These are phyloP conservation scores for Stachybotrys echinatus DNA, from an alignment of 2,329 filamentous ascomycete genomes.

Conservation along the genomic window DNA sequence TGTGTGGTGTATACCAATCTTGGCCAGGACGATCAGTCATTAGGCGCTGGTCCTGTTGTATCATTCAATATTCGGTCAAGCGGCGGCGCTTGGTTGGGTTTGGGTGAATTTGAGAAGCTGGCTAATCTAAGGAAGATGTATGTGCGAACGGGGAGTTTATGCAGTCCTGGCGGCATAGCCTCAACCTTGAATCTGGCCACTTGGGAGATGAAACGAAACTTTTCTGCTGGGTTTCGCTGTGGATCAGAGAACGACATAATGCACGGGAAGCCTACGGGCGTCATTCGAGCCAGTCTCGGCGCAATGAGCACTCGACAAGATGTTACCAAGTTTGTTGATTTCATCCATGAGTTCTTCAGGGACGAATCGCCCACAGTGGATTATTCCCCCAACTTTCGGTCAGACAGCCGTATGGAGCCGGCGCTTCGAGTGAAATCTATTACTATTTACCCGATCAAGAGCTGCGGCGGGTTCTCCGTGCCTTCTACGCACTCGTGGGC, in stretches of 20 bases:
- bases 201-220: conserved; percentile 80
- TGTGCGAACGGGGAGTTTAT: conserved; percentile 81
- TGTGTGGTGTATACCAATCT: conserved; percentile 58
- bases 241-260: conserved; percentile 78
- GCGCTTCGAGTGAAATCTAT: conserved; percentile 50
- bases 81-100: conserved; percentile 68
- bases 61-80: conserved; percentile 77
- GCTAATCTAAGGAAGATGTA: conserved; percentile 75
- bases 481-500: conserved; percentile 64
- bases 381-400: not conserved
- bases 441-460: conserved; percentile 88
- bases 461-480: conserved; percentile 75
- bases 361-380: conserved; percentile 6
- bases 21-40: conserved; percentile 16
- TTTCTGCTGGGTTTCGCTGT: conserved; percentile 78
- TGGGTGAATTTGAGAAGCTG: conserved; percentile 82
- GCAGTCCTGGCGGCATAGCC: conserved; percentile 85
- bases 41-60: conserved; percentile 65
- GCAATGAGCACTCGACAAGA: conserved; percentile 82
- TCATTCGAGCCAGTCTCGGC: conserved; percentile 79
- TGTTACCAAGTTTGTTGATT: conserved; percentile 64
- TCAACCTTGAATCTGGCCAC: conserved; percentile 65
- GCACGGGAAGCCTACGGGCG: conserved; percentile 79
- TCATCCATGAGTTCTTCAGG: conserved; percentile 65
- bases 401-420: not conserved